These are phyloP conservation scores for Dalbergia cultrata DNA, from an alignment of 306 rosid species.

Conservation along the genomic window DNA sequence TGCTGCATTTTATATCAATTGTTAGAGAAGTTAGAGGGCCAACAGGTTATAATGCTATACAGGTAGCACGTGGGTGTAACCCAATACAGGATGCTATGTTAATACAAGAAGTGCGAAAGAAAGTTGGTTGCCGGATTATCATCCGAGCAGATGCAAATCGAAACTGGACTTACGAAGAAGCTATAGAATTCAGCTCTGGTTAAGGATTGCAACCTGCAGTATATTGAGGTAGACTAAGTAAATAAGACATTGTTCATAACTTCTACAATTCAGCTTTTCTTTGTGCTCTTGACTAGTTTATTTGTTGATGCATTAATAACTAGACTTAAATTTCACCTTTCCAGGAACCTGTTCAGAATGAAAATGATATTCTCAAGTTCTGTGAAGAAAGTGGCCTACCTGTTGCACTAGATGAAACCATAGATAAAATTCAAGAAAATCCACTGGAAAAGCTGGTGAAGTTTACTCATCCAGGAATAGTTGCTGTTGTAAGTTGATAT, in stretches of 20 bases:
- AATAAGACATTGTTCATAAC: slow-evolving; percentile 14
- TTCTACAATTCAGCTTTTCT: not conserved
- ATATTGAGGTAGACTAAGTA: slow-evolving; percentile 74
- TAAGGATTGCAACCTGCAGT: slow-evolving; percentile 83
- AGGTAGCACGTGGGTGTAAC: slow-evolving; percentile 84
- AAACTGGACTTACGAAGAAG: slow-evolving; percentile 90
- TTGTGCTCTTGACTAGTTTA: not conserved
- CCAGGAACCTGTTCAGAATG: slow-evolving; percentile 91
- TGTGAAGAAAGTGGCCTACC: slow-evolving; percentile 87
- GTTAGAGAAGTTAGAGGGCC: slow-evolving; percentile 36
- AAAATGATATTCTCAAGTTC: slow-evolving; percentile 78
- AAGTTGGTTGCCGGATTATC: slow-evolving; percentile 71
- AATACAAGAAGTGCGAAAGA: slow-evolving; percentile 80
- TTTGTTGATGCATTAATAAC: slow-evolving; percentile 19
- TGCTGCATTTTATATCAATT: slow-evolving; percentile 23
- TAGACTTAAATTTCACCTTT: slow-evolving; percentile 41
- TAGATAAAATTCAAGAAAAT: slow-evolving; percentile 69
- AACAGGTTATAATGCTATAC: slow-evolving; percentile 43
- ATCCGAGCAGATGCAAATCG: slow-evolving; percentile 94
- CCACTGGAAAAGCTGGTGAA: slow-evolving; percentile 70
- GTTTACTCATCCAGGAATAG: slow-evolving; percentile 87
- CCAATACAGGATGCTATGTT: slow-evolving; percentile 76
- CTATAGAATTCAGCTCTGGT: slow-evolving; percentile 78
- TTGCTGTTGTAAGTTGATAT: slow-evolving; percentile 76
- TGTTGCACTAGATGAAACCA: slow-evolving; percentile 93